Evolutionary conservation across 1,284 basidiomycete genomes (phyloP).

Genomic region (Cutaneotrichosporon sp.): DNA sequence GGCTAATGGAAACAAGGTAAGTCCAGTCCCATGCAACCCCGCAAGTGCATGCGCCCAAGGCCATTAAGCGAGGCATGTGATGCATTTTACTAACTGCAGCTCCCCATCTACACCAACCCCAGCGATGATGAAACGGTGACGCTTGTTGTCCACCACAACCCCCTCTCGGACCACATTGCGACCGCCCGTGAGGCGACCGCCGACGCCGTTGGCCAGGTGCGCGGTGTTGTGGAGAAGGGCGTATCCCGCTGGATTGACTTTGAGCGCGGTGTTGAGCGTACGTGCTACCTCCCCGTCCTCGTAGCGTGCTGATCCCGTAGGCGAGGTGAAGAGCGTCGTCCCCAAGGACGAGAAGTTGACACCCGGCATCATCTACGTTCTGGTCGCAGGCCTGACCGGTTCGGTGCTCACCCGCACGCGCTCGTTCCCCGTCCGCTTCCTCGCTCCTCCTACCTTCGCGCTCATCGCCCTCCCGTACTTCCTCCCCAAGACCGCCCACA

Average conservation of each 20-base stretch:
- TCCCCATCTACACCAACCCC: conserved; percentile 68
- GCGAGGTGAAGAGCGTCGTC: conserved; percentile 71
- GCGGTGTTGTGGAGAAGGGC: conserved; percentile 62
- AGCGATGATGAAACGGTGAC: conserved; percentile 54
- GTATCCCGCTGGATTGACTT: conserved; percentile 74
- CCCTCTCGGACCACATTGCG: conserved; percentile 67
- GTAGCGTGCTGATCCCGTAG: conserved; percentile 48
- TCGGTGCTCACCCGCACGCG: conserved; percentile 79
- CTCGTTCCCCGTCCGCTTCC: conserved; percentile 58
- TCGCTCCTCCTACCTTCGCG: conserved; percentile 67
- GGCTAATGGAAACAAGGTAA: conserved; percentile 35
- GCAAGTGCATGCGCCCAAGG: too few species aligned
- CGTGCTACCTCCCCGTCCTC: conserved; percentile 43
- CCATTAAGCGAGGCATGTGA: too few species aligned
- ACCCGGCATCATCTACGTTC: conserved; percentile 79
- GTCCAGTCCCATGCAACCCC: background rate
- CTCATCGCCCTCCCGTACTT: conserved; percentile 66
- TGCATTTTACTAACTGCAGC: conserved; percentile 55
- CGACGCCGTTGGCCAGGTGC: conserved; percentile 56
- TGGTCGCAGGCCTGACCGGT: conserved; percentile 77
- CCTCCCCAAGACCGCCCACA: conserved; percentile 69
- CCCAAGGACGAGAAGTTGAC: conserved; percentile 74
- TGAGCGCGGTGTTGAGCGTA: conserved; percentile 75
- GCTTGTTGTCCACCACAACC: conserved; percentile 65
- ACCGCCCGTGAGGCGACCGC: conserved; percentile 58